Evolutionary conservation across 2,329 filamentous ascomycete genomes (phyloP), one percentile per base, ranked within the genome.

Genomic region (Claviceps sp.): DNA sequence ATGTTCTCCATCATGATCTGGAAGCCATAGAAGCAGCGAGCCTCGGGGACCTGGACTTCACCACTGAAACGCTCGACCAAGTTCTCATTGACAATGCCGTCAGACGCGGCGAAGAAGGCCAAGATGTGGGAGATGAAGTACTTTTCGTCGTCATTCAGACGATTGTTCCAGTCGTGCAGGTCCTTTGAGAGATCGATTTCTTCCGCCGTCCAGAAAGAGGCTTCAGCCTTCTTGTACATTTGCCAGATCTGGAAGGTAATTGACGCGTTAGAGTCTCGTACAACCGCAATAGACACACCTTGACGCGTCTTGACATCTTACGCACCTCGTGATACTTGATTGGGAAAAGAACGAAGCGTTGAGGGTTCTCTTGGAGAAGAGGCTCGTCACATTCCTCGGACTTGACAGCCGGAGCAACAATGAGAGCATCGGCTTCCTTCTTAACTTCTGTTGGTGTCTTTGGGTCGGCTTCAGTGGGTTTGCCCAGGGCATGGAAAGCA

Each of bases 1-100:
- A 98, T 95, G 76, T 98, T 98, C 79, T 98, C 93, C 88, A 98
- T 97, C 93, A 98, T 98, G 76, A 97, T 97, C 77, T 98, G 93
- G 81, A 98, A 98, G 58, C 93, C 93, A 71, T 98, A 98, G 80
- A 98, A 98, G 83, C 93, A 98, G 64, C 93, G 89, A 58, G 93
- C 93, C 74, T 98, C 93, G 11, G 93, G 91, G 54, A 97, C 84
- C 74, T 98, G 93, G 34, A 98, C 91, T 73, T 98, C 93, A 59
- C 81, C 84, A 64, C 88, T 95, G 82, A 98, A 98, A 57, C 93
- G 88, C 81, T 97, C 90, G 55, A 98, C 84, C 24, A 98, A 79
- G 78, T 98, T 98, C 81, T 98, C 93, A 69, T 98, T 98, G 77
- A 98, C 93, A 60, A 98, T 98, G 66, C 93, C 93, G 65, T 98